Conservation (phyloP, 2,329 filamentous ascomycete genomes). For the Seiridium cupressi region DNA sequence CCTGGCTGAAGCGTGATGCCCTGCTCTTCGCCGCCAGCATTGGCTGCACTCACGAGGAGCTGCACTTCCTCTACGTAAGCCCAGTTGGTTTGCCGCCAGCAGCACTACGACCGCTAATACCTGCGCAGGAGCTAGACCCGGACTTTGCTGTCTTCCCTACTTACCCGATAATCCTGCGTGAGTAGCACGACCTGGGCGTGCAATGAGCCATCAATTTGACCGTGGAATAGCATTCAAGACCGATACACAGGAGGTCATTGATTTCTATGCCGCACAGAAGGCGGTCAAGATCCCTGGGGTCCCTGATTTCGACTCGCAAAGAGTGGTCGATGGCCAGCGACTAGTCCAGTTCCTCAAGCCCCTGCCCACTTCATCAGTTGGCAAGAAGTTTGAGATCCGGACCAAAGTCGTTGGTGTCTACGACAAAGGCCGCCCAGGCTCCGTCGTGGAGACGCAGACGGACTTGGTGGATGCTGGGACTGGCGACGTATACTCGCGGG, state of each 20-base stretch:
- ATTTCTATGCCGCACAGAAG: slow-evolving; percentile 76
- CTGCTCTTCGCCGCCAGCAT: slow-evolving; percentile 90
- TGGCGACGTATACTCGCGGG: slow-evolving; percentile 70
- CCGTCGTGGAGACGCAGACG: slow-evolving; percentile 77
- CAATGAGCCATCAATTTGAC: neutral
- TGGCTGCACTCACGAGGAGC: slow-evolving; percentile 79
- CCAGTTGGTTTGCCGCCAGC: neutral
- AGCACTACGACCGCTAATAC: neutral
- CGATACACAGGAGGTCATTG: slow-evolving; percentile 71
- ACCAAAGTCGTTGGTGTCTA: slow-evolving; percentile 81
- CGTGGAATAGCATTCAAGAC: slow-evolving; percentile 68
- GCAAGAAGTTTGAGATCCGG: slow-evolving; percentile 72
- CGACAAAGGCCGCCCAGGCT: slow-evolving; percentile 83
- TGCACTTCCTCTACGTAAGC: slow-evolving; percentile 86
- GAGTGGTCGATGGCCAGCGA: slow-evolving; percentile 82
- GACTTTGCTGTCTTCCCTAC: slow-evolving; percentile 87
- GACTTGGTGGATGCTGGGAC: slow-evolving; percentile 68
- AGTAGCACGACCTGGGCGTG: slow-evolving; percentile 20
- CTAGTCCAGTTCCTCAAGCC: slow-evolving; percentile 75
- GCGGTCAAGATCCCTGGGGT: slow-evolving; percentile 69
- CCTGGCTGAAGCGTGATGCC: slow-evolving; percentile 85
- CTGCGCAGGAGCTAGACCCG: slow-evolving; percentile 76
- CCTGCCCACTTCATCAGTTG: slow-evolving; percentile 69
- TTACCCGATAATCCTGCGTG: slow-evolving; percentile 78
- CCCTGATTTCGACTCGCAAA: slow-evolving; percentile 71